Percentiles rank a stretch among this genome's conserved stretches.
phyloP scores from a whole-genome alignment of 148 eudicot genomes.

The Tetragonia tetragonoides region DNA sequence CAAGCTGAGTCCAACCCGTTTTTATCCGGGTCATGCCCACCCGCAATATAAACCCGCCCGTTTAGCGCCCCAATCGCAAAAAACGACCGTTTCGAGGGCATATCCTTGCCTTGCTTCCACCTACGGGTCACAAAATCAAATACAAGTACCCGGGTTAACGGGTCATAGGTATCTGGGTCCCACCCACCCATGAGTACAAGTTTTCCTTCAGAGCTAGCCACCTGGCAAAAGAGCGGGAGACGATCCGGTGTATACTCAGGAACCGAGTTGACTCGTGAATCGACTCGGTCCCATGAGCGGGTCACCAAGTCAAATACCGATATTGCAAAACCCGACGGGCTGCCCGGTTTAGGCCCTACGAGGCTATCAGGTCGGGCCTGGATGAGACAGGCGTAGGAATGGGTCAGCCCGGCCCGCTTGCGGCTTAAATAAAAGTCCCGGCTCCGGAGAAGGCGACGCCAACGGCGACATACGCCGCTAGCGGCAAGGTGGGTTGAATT shows the following conservation, averaged over 20 bases:
- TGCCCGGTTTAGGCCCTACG: constrained; percentile 21
- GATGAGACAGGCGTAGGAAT: constrained; percentile 47
- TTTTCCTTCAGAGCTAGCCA: constrained; percentile 62
- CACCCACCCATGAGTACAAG: constrained; percentile 69
- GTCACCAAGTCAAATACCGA: constrained; percentile 47
- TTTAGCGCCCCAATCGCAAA: constrained; percentile 46
- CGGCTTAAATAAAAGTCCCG: constrained; percentile 45
- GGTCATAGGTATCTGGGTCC: constrained; percentile 60
- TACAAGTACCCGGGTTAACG: constrained; percentile 48
- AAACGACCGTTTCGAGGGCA: constrained; percentile 57
- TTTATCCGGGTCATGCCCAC: constrained; percentile 74
- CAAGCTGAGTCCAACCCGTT: constrained; percentile 56
- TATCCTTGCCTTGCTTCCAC: constrained; percentile 52
- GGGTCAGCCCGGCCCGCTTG: constrained; percentile 42
- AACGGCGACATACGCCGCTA: constrained; percentile 46
- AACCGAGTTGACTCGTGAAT: constrained; percentile 50
- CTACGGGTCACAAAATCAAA: constrained; percentile 53
- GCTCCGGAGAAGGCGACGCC: constrained; percentile 53
- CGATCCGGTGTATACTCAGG: constrained; percentile 49
- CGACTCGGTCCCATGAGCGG: constrained; percentile 51
- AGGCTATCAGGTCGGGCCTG: constrained; percentile 35
- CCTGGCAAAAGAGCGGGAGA: constrained; percentile 67
- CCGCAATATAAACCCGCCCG: constrained; percentile 51
- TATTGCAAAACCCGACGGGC: constrained; percentile 40
- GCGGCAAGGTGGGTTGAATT: constrained; percentile 40